These are phyloP conservation scores for Ophiostoma sp. DNA, from an alignment of 2,329 filamentous ascomycete species.

Conservation along the genomic window DNA sequence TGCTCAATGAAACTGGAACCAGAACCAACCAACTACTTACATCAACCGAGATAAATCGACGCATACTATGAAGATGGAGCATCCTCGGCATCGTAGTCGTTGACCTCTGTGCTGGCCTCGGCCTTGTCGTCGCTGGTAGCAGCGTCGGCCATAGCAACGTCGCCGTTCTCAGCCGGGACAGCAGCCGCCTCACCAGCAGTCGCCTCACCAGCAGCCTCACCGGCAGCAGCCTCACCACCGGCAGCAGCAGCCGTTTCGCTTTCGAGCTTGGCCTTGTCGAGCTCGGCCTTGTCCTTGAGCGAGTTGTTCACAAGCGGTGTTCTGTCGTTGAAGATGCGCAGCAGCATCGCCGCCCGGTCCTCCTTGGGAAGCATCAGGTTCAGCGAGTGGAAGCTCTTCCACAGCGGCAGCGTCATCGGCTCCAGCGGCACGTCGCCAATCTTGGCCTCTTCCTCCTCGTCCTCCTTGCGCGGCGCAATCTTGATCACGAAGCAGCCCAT, in stretches of 20 bases:
- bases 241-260: background rate
- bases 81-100: constrained; percentile 28
- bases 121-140: background rate
- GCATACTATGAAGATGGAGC: constrained; percentile 25
- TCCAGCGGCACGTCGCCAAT: constrained; percentile 44
- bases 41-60: background rate
- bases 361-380: constrained; percentile 99
- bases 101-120: constrained; percentile 13
- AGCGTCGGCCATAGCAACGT: constrained; percentile 17
- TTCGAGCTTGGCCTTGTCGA: too few species aligned
- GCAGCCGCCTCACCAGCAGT: background rate
- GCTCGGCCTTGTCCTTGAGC: constrained; percentile 33
- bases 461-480: constrained; percentile 55
- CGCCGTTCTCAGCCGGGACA: background rate
- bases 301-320: constrained; percentile 72
- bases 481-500: constrained; percentile 92
- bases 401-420: constrained; percentile 82
- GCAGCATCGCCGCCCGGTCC: constrained; percentile 84
- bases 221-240: background rate
- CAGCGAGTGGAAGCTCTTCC: constrained; percentile 85
- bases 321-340: constrained; percentile 85
- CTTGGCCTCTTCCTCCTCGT: constrained; percentile 9
- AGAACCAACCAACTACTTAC: background rate
- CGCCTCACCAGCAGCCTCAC: background rate
- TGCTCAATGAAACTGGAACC: constrained; percentile 5